phyloP scores from a whole-genome alignment of 495 filamentous ascomycete genomes.

The Mytilinidion resinicola region DNA sequence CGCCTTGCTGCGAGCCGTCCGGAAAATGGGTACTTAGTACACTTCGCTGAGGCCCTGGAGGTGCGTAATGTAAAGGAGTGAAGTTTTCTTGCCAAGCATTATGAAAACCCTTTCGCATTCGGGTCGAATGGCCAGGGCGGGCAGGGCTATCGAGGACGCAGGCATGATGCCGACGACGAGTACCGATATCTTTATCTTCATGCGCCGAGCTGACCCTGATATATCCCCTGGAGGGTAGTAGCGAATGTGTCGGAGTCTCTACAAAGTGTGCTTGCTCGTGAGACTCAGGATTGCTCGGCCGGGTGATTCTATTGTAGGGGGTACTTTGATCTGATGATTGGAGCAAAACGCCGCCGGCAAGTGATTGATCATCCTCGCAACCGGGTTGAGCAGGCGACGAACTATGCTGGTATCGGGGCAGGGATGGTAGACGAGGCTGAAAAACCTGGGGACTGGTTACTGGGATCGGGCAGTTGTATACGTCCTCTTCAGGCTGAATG shows the following conservation, averaged over 20 bases:
- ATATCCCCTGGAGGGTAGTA: neutral
- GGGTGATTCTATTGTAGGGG: neutral
- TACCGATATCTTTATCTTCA: neutral
- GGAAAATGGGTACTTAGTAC: neutral
- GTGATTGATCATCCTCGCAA: neutral
- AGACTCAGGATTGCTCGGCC: neutral
- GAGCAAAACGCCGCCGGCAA: neutral
- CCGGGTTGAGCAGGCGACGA: neutral
- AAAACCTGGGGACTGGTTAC: neutral
- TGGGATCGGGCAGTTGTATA: neutral
- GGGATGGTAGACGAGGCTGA: neutral
- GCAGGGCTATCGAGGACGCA: neutral
- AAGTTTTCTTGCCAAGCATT: neutral
- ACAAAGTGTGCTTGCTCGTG: neutral
- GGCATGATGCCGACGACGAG: neutral
- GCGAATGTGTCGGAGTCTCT: neutral
- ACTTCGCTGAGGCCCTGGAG: neutral
- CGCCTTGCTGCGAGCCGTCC: neutral
- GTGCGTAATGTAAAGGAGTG: neutral
- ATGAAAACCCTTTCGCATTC: neutral
- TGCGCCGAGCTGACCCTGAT: neutral
- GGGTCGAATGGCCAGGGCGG: neutral
- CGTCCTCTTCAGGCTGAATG: neutral
- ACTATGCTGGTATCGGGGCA: neutral
- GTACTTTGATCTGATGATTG: neutral